These are phyloP conservation scores for Cladochytrium replicatum DNA, from an alignment of 192 early-diverging fungal species.

Conservation along the genomic window DNA sequence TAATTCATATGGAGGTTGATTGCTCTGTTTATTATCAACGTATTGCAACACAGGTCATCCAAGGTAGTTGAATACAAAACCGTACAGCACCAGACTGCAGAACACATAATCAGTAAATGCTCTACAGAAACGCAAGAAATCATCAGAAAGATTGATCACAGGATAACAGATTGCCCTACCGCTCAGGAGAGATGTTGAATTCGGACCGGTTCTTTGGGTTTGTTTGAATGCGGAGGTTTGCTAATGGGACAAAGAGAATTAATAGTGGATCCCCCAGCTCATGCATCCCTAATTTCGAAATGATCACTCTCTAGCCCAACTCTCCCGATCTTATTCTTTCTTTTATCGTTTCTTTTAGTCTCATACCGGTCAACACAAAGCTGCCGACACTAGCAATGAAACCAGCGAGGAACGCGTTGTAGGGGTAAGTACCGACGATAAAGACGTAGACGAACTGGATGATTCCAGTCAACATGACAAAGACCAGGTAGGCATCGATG, in stretches of 20 bases:
- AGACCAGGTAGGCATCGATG: slow-evolving; percentile 89
- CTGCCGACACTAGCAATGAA: slow-evolving; percentile 85
- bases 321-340: too few species aligned
- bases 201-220: slow-evolving; percentile 75
- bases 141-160: background rate
- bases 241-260: slow-evolving; percentile 24
- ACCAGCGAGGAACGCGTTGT: slow-evolving; percentile 93
- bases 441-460: slow-evolving; percentile 83
- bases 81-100: slow-evolving; percentile 75
- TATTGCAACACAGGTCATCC: too few species aligned
- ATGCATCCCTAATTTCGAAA: background rate
- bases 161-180: slow-evolving; percentile 31
- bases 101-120: slow-evolving; percentile 92
- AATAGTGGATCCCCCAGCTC: background rate
- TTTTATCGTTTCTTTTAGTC: background rate
- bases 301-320: background rate
- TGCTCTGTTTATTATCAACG: too few species aligned
- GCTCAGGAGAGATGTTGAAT: slow-evolving; percentile 63
- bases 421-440: slow-evolving; percentile 86
- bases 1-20: too few species aligned
- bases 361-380: slow-evolving; percentile 80
- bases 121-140: slow-evolving; percentile 26
- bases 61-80: slow-evolving; percentile 84
- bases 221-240: slow-evolving; percentile 87
- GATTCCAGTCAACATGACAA: slow-evolving; percentile 80